Base-by-base conservation (phyloP, 495 filamentous ascomycete genomes). In the Penicillium simplicissimum region DNA sequence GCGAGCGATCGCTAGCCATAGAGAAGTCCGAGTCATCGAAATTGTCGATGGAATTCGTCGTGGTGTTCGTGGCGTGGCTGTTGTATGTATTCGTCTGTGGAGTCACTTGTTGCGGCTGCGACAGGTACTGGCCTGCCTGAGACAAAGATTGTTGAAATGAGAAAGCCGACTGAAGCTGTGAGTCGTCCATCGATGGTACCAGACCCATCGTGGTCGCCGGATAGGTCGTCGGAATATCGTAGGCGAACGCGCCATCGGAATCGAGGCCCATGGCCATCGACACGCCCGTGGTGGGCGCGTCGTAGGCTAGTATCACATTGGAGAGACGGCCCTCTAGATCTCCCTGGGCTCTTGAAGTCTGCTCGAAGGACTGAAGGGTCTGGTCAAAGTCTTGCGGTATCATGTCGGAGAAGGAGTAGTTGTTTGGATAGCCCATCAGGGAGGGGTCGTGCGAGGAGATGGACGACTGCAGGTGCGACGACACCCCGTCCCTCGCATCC, bases 241-340 rank as follows among this genome's bases (percentile, higher is more conserved):
- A 74, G 47, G 71, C 28, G 60, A 73, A 77, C 17, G 64, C 55
- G 60, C 62, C 60, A 8, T 31, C 48, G 4, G 67, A 31, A 17
- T 69, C 69, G 54, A 74, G 17, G 55, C 49, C 60, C 65, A 76
- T 63, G 1, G 68, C 60, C 61, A 74, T 66, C 7, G 68, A 66
- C 23, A 59, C 58, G 31, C 21, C 52, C 67, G 1, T 58, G 17
- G 34, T 52, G 63, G 19, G 68, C 9, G 67, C 36, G 35, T 77
- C 71, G 55, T 76, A 78, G 8, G 70, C 49, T 48, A 74, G 55
- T 59, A 74, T 74, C 4, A 67, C 61, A 60, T 69, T 70, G 13
- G 68, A 61, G 28, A 68, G 56, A 23, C 64, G 74, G 28, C 62
- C 64, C 33, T 70, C 71, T 25, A 74, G 28, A 10, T 69, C 63